Base-by-base conservation (phyloP, 2,329 filamentous ascomycete genomes). In the Claviceps cyperi region DNA sequence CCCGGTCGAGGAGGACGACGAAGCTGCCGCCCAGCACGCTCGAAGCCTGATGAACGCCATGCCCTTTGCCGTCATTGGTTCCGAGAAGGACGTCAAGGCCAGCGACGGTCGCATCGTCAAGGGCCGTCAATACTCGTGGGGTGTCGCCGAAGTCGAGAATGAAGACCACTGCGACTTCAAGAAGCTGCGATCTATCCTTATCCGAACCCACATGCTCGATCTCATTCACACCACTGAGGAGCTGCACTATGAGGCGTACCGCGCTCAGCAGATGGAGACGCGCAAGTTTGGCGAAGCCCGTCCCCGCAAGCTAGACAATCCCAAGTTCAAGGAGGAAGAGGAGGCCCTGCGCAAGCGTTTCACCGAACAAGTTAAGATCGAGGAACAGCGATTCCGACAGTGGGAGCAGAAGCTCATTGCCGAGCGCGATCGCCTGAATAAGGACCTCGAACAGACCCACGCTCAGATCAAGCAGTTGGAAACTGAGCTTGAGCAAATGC, bases 141-240 rank as follows among this genome's bases (percentile, higher is more conserved):
- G 92, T 77, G 92, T 98, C 62, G 92, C 92, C 54, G 92, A 98
- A 71, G 92, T 98, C 48, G 92, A 98, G 79, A 98, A 98, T 66
- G 92, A 98, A 74, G 92, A 98, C 67, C 92, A 98, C 78, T 98
- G 92, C 73, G 92, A 98, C 72, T 98, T 98, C 79, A 98, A 98
- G 85, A 98, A 98, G 78, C 85, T 98, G 56, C 90, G 92, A 62
- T 95, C 91, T 46, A 97, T 98, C 63, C 78, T 98, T 59, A 97
- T 98, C 75, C 88, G 92, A 69, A 96, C 91, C 47, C 92, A 98
- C 77, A 98, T 98, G 92, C 82, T 98, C 63, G 92, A 98, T 68
- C 85, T 98, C 57, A 98, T 98, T 67, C 92, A 98, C 77, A 98
- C 94, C 56, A 98, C 92, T 59, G 92, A 98, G 74, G 92, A 98